A percentile compares a stretch with the other conserved stretches of the same genome.
Evolutionary conservation across 192 early-diverging fungal genomes (phyloP).

Genomic region (Paraglomus occultum): DNA sequence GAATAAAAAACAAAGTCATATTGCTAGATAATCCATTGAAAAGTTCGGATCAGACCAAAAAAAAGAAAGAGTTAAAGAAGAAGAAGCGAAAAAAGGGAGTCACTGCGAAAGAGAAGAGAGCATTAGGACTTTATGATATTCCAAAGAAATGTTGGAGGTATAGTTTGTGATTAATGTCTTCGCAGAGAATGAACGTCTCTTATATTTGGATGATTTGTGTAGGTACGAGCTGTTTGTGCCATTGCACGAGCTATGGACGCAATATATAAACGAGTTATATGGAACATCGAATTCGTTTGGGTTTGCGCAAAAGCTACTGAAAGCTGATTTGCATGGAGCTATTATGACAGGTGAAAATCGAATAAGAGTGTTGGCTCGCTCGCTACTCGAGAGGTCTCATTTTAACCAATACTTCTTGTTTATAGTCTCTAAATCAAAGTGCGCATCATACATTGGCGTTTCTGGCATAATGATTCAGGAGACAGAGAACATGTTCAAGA

Average conservation of each 20-base stretch:
- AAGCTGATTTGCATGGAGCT: slow-evolving; percentile 88
- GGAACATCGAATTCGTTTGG: slow-evolving; percentile 30
- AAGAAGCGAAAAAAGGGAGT: slow-evolving; percentile 55
- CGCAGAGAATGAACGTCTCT: neutral
- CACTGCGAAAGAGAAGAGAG: slow-evolving; percentile 62
- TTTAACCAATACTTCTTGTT: neutral
- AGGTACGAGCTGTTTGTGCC: slow-evolving; percentile 65
- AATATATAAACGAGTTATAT: slow-evolving; percentile 70
- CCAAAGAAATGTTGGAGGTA: slow-evolving; percentile 53
- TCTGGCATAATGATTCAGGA: slow-evolving; percentile 85
- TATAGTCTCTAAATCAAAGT: slow-evolving; percentile 69
- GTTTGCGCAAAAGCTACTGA: slow-evolving; percentile 56
- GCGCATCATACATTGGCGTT: slow-evolving; percentile 73
- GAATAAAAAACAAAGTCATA: slow-evolving; percentile 53
- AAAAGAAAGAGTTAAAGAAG: slow-evolving; percentile 33
- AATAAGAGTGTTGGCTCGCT: neutral
- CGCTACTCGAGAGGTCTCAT: neutral
- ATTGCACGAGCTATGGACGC: slow-evolving; percentile 72
- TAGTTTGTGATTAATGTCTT: neutral
- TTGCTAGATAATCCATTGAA: slow-evolving; percentile 52
- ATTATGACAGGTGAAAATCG: slow-evolving; percentile 58
- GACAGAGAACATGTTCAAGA: slow-evolving; percentile 81
- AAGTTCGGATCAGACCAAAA: slow-evolving; percentile 31
- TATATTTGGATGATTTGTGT: too few species aligned
- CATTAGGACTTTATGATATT: slow-evolving; percentile 61